These are phyloP conservation scores for Microascus cirrosus DNA, from an alignment of 2,329 filamentous ascomycete species.

Conservation along the genomic window DNA sequence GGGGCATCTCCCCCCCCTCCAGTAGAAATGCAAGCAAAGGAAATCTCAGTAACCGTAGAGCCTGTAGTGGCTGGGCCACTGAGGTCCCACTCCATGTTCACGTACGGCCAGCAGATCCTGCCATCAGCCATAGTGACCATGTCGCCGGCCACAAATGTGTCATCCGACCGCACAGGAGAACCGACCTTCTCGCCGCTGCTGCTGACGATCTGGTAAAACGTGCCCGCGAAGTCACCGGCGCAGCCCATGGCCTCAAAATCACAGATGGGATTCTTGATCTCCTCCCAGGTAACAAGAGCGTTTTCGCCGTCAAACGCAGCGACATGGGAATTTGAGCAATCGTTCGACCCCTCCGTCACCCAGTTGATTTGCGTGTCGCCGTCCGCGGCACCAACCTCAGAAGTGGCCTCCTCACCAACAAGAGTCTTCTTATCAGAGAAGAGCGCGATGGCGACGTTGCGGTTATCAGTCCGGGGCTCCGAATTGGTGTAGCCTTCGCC, in stretches of 20 bases:
- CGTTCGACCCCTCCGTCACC: slow-evolving; percentile 37
- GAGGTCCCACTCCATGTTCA: slow-evolving; percentile 41
- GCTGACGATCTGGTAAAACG: slow-evolving; percentile 47
- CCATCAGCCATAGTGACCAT: slow-evolving; percentile 49
- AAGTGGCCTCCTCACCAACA: slow-evolving; percentile 39
- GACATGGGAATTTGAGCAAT: slow-evolving; percentile 47
- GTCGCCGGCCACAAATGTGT: slow-evolving; percentile 50
- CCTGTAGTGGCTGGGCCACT: slow-evolving; percentile 13
- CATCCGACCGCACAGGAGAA: slow-evolving; percentile 31
- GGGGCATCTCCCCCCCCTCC: not conserved
- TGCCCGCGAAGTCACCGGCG: slow-evolving; percentile 44
- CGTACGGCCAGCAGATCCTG: slow-evolving; percentile 51
- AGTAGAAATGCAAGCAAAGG: slow-evolving; percentile 34
- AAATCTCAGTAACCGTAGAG: slow-evolving; percentile 29
- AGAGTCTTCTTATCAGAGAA: slow-evolving; percentile 48
- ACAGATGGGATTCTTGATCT: slow-evolving; percentile 43
- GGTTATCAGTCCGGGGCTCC: slow-evolving; percentile 41
- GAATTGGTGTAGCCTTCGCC: slow-evolving; percentile 40
- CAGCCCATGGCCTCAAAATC: slow-evolving; percentile 48
- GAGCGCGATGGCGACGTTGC: slow-evolving; percentile 47
- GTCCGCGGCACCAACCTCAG: slow-evolving; percentile 35
- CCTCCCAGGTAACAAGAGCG: slow-evolving; percentile 50
- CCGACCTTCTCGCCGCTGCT: slow-evolving; percentile 39
- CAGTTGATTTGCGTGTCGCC: slow-evolving; percentile 51
- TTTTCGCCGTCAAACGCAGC: slow-evolving; percentile 39